Evolutionary conservation across 2,329 filamentous ascomycete species (phyloP).

Genomic region (Verticillium alfalfae): DNA sequence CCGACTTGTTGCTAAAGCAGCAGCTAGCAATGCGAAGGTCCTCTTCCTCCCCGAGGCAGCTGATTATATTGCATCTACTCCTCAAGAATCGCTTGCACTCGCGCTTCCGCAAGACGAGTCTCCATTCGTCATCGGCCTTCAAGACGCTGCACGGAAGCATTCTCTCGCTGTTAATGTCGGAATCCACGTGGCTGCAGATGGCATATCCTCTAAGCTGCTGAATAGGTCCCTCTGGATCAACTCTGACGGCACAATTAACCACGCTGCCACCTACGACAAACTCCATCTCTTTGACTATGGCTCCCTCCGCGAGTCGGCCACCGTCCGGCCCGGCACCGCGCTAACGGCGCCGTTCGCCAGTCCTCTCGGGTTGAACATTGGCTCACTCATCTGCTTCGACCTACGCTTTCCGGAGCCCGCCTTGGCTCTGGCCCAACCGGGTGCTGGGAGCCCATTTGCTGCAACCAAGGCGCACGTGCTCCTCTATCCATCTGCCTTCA

Average conservation of each 20-base stretch:
- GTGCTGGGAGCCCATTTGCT: conserved; percentile 18
- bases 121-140: conserved; percentile 72
- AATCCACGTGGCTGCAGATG: conserved; percentile 61
- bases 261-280: conserved; percentile 66
- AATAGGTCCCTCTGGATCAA: conserved; percentile 51
- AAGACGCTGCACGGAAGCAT: conserved; percentile 58
- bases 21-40: conserved; percentile 70
- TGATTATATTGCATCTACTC: conserved; percentile 75
- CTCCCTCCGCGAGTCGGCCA: conserved; percentile 42
- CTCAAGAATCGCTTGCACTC: conserved; percentile 64
- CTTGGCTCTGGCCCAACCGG: conserved; percentile 53
- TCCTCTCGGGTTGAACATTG: conserved; percentile 63
- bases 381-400: conserved; percentile 85
- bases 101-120: conserved; percentile 60
- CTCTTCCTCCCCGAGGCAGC: conserved; percentile 90
- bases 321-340: conserved; percentile 60
- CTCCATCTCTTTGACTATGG: conserved; percentile 80
- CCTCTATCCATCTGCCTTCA: conserved; percentile 87
- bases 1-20: conserved; percentile 65
- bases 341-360: conserved; percentile 70
- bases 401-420: conserved; percentile 76
- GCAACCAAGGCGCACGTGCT: conserved; percentile 61
- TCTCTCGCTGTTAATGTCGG: conserved; percentile 76
- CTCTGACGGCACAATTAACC: conserved; percentile 33
- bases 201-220: conserved; percentile 30